These are phyloP conservation scores for Backusella psychrophila DNA, from an alignment of 192 early-diverging fungal species.

Conservation along the genomic window DNA sequence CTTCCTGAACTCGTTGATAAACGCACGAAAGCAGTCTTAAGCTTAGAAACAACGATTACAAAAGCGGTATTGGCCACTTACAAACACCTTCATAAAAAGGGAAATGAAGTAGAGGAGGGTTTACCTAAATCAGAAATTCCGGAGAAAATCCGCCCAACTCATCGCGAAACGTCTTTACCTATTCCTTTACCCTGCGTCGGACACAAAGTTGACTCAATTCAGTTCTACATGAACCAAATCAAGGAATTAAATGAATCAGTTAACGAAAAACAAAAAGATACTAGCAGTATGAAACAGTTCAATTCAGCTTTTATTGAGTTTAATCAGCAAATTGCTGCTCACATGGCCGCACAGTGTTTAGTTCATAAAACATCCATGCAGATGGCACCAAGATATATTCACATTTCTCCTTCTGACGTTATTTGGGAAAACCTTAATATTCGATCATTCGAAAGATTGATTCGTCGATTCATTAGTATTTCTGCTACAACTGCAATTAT, in stretches of 20 bases:
- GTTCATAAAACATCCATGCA: constrained; percentile 57
- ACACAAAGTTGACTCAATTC: constrained; percentile 64
- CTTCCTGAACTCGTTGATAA: constrained; percentile 47
- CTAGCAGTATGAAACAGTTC: constrained; percentile 31
- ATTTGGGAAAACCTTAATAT: constrained; percentile 81
- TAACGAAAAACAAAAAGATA: constrained; percentile 29
- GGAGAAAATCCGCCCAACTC: constrained; percentile 48
- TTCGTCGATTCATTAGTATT: constrained; percentile 55
- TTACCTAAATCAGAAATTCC: constrained; percentile 26
- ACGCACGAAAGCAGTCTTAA: constrained; percentile 45
- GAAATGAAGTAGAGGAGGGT: constrained; percentile 16
- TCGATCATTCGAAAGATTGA: constrained; percentile 44
- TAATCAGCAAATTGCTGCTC: constrained; percentile 67
- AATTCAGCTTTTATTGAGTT: constrained; percentile 85
- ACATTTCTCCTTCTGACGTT: constrained; percentile 71
- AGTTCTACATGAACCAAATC: constrained; percentile 42
- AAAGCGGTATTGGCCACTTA: constrained; percentile 41
- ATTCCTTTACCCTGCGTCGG: constrained; percentile 48
- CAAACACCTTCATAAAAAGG: constrained; percentile 29
- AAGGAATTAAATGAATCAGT: constrained; percentile 48
- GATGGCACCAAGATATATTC: constrained; percentile 63
- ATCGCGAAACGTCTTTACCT: constrained; percentile 45
- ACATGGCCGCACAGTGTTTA: constrained; percentile 71
- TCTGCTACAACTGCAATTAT: constrained; percentile 53
- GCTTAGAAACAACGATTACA: constrained; percentile 53